Conservation (phyloP, 176 grass and related monocot species). For the Ensete glaucum region DNA sequence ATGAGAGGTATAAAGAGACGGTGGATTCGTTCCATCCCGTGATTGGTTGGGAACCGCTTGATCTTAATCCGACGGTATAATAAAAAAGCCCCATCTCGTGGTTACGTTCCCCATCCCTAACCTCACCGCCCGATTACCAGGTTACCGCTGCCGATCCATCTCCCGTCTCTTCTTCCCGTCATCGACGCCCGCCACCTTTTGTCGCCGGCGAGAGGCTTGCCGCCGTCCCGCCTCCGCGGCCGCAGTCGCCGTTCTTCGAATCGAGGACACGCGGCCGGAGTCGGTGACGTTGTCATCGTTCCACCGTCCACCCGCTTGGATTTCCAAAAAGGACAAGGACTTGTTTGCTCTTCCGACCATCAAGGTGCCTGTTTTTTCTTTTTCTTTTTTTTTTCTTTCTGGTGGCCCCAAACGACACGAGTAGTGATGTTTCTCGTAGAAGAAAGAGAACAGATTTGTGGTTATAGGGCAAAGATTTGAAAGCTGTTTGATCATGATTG, state of each 20-base stretch:
- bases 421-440: background rate
- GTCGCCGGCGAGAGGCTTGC: background rate
- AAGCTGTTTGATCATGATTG: too few species aligned
- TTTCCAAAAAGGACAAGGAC: background rate
- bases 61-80: background rate
- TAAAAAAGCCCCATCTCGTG: background rate
- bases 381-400: background rate
- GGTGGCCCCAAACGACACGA: background rate
- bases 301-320: background rate
- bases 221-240: background rate
- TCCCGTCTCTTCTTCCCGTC: background rate
- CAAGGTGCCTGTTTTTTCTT: background rate
- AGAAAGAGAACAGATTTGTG: background rate
- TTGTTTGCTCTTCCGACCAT: background rate
- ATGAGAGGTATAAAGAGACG: too few species aligned
- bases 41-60: background rate
- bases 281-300: background rate
- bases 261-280: background rate
- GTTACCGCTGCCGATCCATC: too few species aligned
- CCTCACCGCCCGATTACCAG: background rate
- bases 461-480: too few species aligned
- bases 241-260: background rate
- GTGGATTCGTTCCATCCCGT: too few species aligned
- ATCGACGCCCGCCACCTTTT: background rate
- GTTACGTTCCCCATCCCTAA: background rate